Conservation (phyloP, 306 rosid genomes). For the Pachyrhizus erosus region DNA sequence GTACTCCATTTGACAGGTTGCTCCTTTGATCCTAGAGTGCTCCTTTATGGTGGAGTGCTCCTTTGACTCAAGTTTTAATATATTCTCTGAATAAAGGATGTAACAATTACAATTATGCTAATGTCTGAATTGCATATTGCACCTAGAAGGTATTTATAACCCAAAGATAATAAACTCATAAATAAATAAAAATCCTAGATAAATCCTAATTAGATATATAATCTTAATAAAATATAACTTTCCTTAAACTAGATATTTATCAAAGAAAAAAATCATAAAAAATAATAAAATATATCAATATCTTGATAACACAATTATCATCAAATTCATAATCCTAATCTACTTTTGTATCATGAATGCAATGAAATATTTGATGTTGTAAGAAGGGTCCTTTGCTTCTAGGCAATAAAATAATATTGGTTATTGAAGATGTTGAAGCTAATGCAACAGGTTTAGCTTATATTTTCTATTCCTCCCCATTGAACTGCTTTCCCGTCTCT, state of each 20-base stretch:
- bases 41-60: background rate
- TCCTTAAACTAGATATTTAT: background rate
- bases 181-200: background rate
- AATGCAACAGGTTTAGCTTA: slow-evolving; percentile 6
- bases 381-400: background rate
- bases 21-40: background rate
- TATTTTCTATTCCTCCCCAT: background rate
- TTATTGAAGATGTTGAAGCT: slow-evolving; percentile 25
- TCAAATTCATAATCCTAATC: background rate
- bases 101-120: background rate
- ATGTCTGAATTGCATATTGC: background rate
- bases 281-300: background rate
- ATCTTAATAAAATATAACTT: background rate
- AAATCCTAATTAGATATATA: background rate
- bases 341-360: background rate
- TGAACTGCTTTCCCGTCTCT: background rate
- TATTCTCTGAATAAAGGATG: background rate
- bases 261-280: background rate
- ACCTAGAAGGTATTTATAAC: background rate
- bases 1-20: background rate
- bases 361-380: background rate
- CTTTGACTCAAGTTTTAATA: background rate
- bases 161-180: background rate
- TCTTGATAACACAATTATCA: too few species aligned
- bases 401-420: background rate